Base-by-base conservation (phyloP, 768 basidiomycete genomes). In the Suillus brevipes region DNA sequence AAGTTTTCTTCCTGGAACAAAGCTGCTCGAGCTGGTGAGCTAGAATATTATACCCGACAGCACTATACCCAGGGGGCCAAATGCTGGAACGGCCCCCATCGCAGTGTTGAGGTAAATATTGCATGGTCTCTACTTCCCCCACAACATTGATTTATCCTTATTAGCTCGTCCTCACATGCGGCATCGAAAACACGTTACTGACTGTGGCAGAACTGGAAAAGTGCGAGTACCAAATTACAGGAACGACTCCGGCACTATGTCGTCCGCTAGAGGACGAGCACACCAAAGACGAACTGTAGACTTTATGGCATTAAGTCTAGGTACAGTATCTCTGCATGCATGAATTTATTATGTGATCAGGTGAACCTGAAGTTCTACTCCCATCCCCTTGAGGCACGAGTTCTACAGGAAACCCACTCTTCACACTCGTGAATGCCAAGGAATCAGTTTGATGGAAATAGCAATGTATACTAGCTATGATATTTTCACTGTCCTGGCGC, bases 11-110 rank as follows among this genome's bases (percentile, higher is more conserved):
- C 88, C 1, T 99, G 96, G 96, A 90, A 95, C 73, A 61, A 63
- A 63, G 80, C 83, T 2, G 84, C 83, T 61, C 70, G 82, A 65
- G 80, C 82, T 4, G 94, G 92, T 4, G 79, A 86, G 31, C 82
- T 83, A 3, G 89, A 85, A 40, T 97, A 89, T 77, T 97, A 98
- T 76, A 78, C 84, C 55, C 89, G 86, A 70, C 95, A 97, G 71
- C 76, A 85, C 16, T 99, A 99, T 79, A 87, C 87, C 43, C 81
- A 84, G 61, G 97, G 97, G 47, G 83, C 94, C 6, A 87, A 89
- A 72, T 99, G 97, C 81, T 97, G 96, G 97, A 97, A 97, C 71
- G 97, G 97, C 1, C 97, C 97, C 4, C 85, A 92, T 67, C 87
- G 97, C 37, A 94, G 86, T 66, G 90, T 94, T 38, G 83, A 87